A percentile compares a stretch with the other conserved stretches of the same genome.
phyloP scores from a whole-genome alignment of 2,329 filamentous ascomycete genomes.

The Geosmithia putterillii region DNA sequence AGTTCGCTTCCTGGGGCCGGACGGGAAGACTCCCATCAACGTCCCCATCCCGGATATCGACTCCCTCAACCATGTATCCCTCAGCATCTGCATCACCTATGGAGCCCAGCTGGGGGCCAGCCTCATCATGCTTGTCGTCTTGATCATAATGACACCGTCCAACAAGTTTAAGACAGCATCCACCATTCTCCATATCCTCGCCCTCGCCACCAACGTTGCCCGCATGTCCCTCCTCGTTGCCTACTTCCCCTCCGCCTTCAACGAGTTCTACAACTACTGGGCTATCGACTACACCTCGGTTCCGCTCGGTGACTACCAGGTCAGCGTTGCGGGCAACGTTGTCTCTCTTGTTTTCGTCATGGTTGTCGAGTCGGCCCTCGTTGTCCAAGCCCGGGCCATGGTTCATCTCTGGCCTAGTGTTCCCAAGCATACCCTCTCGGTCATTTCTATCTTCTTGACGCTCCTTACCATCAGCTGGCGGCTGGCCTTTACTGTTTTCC shows the following conservation, averaged over 20 bases:
- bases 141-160: slow-evolving; percentile 53
- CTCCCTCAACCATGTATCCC: slow-evolving; percentile 14
- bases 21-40: slow-evolving; percentile 16
- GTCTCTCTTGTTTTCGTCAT: slow-evolving; percentile 31
- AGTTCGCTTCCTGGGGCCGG: slow-evolving; percentile 18
- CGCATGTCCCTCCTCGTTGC: slow-evolving; percentile 44
- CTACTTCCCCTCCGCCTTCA: slow-evolving; percentile 49
- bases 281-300: slow-evolving; percentile 40
- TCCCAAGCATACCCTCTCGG: slow-evolving; percentile 17
- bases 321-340: slow-evolving; percentile 24
- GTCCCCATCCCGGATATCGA: slow-evolving; percentile 21
- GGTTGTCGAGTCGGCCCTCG: slow-evolving; percentile 32
- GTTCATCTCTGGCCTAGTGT: slow-evolving; percentile 30
- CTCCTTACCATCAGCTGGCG: slow-evolving; percentile 17
- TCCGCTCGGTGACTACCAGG: slow-evolving; percentile 18
- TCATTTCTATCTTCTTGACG: slow-evolving; percentile 21
- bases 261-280: slow-evolving; percentile 49
- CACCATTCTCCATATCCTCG: slow-evolving; percentile 51
- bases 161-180: slow-evolving; percentile 52
- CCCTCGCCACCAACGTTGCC: slow-evolving; percentile 47
- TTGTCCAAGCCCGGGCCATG: slow-evolving; percentile 40
- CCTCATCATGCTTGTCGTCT: slow-evolving; percentile 49
- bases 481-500: slow-evolving; percentile 20
- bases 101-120: slow-evolving; percentile 59
- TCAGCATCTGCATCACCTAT: slow-evolving; percentile 46